Percentiles rank a stretch among this genome's conserved stretches.
These are phyloP conservation scores for Glutinoglossum americanum DNA, from an alignment of 495 filamentous ascomycete genomes.

Conservation along the genomic window DNA sequence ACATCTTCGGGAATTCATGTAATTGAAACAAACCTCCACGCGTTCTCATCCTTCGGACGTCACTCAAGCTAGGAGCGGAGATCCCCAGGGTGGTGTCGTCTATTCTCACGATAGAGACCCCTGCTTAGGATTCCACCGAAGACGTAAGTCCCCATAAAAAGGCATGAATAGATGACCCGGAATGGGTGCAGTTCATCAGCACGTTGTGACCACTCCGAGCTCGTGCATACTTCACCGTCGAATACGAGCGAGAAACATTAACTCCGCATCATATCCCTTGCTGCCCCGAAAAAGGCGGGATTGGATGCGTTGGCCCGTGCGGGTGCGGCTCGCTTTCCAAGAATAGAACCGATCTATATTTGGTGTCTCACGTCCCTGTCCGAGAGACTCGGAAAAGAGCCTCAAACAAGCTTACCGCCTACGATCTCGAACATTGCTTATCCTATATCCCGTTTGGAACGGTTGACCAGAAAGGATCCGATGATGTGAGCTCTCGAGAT, in stretches of 20 bases:
- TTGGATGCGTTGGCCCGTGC: neutral
- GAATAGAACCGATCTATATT: neutral
- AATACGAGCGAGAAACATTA: neutral
- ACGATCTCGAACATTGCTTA: neutral
- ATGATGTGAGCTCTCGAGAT: neutral
- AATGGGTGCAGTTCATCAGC: neutral
- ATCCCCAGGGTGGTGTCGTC: neutral
- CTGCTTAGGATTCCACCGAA: conserved; percentile 21
- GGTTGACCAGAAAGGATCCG: neutral
- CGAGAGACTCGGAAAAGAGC: neutral
- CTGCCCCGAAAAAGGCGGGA: neutral
- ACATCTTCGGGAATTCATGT: neutral
- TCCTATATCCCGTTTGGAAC: neutral
- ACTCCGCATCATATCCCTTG: neutral
- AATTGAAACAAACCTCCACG: neutral
- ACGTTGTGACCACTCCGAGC: neutral
- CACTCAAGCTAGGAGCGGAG: neutral
- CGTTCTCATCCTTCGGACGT: neutral
- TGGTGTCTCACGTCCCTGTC: neutral
- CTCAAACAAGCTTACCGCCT: neutral
- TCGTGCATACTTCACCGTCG: neutral
- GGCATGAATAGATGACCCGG: neutral
- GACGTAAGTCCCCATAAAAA: neutral
- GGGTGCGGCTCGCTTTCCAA: neutral
- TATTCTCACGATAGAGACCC: neutral